Base-by-base conservation (phyloP, 1,284 basidiomycete species). In the Coriolopsis trogii region DNA sequence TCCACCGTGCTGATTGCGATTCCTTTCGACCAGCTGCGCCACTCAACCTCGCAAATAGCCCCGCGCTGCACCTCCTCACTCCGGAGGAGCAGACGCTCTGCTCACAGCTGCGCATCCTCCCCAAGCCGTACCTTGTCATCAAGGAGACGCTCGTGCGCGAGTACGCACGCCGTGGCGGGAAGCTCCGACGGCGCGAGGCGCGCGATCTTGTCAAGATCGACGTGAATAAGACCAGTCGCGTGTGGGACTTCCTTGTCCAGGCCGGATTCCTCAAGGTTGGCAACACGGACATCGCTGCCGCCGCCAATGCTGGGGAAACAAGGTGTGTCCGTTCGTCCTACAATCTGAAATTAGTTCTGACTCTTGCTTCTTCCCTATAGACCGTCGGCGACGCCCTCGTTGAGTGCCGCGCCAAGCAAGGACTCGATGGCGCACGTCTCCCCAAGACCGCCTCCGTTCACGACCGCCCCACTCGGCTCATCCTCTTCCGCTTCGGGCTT, bases 111-210 rank as follows among this genome's bases (percentile, higher is more conserved):
- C 87, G 93, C 5, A 93, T 97, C 53, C 77, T 96, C 31, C 95
- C 95, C 0, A 92, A 93, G 63, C 92, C 94, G 1, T 98, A 95
- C 70, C 82, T 97, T 40, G 83, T 89, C 51, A 91, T 97, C 73
- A 97, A 97, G 68, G 93, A 96, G 70, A 90, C 89, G 7, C 82
- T 96, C 38, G 85, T 97, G 21, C 83, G 93, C 29, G 95, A 97
- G 72, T 95, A 93, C 64, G 91, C 91, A 6, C 80, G 93, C n/a
- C 79, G 92, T 49, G 88, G 90, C 26, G 94, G 93, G 12, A 87
- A 90, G 68, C 77, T 96, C 24, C 86, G 90, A 43, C 79, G 91
- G 18, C 79, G 92, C 48, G 93, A 95, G 70, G 92, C 93, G 15
- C 80, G 91, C 49, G 91, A 93, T 68, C 77, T 95, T 58, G 86